Base-by-base conservation (phyloP, 2,329 filamentous ascomycete species). In the Fusarium buharicum region DNA sequence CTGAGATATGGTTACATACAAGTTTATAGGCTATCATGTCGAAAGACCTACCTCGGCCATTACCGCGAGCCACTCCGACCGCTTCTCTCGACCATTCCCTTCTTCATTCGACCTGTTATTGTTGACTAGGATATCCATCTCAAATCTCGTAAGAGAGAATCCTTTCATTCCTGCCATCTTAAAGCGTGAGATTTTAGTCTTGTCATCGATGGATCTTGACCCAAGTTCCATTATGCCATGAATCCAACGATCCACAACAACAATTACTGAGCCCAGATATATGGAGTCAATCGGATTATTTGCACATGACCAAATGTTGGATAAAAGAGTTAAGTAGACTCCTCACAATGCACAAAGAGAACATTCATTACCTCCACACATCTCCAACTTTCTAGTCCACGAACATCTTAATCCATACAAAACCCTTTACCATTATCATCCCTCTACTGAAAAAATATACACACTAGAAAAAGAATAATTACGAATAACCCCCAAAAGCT, bases 1-100 rank as follows among this genome's bases (percentile, higher is more conserved):
- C 56, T 59, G 56, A 59, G 41, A 8, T 11, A 36, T 48, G 18
- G 14, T 80, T 77, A 76, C 76, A 67, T 36, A 40, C 55, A 14
- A 31, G 3, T 31, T n/a, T n/a, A 31, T 7, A n/a, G 30, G 2
- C 12, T 14, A 14, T 7, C 30, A 31, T n/a, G 13, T 11, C 11
- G 4, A 11, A 10, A 30, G 28, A 10, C 28, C 28, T 30, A 12
- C 22, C 20, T 7, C 4, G 7, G 20, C 20, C 22, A 24, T 30
- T 11, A 11, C 28, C 10, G 28, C 28, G 4, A 30, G 28, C 4
- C 28, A 30, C 30, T 13, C 30, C 13, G n/a, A n/a, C 27, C 27
- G 11, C 12, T 28, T 28, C 27, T 13, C 12, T 28, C 22, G 8
- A 24, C 22, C 22, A 24, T 24, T 8, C 22, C 22, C 12, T 10